These are phyloP conservation scores for Globisporangium nunn DNA, from an alignment of 352 stramenopile species.

Conservation along the genomic window DNA sequence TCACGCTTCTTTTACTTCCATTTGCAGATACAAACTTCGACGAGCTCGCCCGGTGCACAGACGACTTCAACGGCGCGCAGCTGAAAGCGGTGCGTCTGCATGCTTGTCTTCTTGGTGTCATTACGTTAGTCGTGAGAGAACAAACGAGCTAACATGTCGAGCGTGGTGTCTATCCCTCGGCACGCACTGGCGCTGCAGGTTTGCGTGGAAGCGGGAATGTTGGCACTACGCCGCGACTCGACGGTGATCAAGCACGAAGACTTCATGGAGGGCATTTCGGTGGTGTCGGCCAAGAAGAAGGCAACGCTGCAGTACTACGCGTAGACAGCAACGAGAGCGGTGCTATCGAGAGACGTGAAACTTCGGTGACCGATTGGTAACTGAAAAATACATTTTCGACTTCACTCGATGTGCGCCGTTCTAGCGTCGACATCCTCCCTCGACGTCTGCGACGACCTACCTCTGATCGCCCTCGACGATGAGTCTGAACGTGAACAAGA, in stretches of 20 bases:
- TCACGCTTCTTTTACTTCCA: background rate
- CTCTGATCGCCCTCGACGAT: background rate
- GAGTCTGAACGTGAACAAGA: slow-evolving; percentile 16
- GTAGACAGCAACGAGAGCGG: slow-evolving; percentile 33
- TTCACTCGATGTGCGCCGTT: too few species aligned
- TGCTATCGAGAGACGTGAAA: too few species aligned
- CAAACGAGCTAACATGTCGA: background rate
- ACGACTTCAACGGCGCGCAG: slow-evolving; percentile 99
- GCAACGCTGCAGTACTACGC: slow-evolving; percentile 96
- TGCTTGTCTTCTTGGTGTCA: background rate
- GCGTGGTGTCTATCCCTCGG: background rate
- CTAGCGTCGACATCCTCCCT: background rate
- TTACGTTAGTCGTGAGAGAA: background rate
- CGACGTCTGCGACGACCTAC: background rate
- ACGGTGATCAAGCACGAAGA: slow-evolving; percentile 97
- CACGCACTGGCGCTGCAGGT: slow-evolving; percentile 23
- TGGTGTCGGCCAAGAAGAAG: slow-evolving; percentile 98
- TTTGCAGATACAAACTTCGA: slow-evolving; percentile 94
- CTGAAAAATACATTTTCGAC: too few species aligned
- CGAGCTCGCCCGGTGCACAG: slow-evolving; percentile 94
- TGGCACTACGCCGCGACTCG: slow-evolving; percentile 93
- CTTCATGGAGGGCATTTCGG: slow-evolving; percentile 98
- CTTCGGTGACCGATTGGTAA: too few species aligned
- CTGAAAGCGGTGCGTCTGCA: slow-evolving; percentile 87
- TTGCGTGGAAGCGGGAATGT: slow-evolving; percentile 98